Evolutionary conservation across 768 basidiomycete species (phyloP), one percentile per base, ranked within the genome.

Genomic region (Hericium erinaceus): DNA sequence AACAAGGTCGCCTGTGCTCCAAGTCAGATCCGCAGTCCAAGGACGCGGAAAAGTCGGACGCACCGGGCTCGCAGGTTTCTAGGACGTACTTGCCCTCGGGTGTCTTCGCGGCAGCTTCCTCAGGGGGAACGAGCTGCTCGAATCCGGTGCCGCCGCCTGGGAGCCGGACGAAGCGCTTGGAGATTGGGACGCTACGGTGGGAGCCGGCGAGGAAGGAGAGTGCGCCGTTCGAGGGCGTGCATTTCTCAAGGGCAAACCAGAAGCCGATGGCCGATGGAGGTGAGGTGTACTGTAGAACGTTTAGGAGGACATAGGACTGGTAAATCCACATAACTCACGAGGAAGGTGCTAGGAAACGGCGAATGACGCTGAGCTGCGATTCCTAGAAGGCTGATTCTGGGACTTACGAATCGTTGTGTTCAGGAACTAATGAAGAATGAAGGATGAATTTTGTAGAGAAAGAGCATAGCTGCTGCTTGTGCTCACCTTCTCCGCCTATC

Each of bases 171-270:
- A 98, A 93, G 11, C 97, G 88, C 65, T 92, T 89, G 6, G 83
- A 80, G 50, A 95, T 82, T 1, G 84, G 80, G 2, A 81, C 75
- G 0, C 76, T 79, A 37, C 87, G 77, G 69, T 99, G 97, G 1
- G 93, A 95, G 20, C 95, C 93, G 0, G 95, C 94, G 2, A 91
- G 75, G 71, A 95, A 95, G 4, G 87, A 90, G 6, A 94, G 78
- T 8, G 92, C 91, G 9, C 93, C 93, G 64, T 95, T 95, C 48
- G 73, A 72, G 2, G 79, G 67, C 5, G 93, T 94, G 69, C 94
- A 97, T 58, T 81, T 78, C 69, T 98, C 95, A 39, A 99, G 74
- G 0, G 95, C 91, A 58, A 98, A 89, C 97, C 97, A 99, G 68
- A 95, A 92, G 2, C 97, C 97, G 20, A 98, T 80, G 0, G 97